These are phyloP conservation scores for Phyllostachys edulis DNA, from an alignment of 176 grass and related monocot species.

Conservation along the genomic window DNA sequence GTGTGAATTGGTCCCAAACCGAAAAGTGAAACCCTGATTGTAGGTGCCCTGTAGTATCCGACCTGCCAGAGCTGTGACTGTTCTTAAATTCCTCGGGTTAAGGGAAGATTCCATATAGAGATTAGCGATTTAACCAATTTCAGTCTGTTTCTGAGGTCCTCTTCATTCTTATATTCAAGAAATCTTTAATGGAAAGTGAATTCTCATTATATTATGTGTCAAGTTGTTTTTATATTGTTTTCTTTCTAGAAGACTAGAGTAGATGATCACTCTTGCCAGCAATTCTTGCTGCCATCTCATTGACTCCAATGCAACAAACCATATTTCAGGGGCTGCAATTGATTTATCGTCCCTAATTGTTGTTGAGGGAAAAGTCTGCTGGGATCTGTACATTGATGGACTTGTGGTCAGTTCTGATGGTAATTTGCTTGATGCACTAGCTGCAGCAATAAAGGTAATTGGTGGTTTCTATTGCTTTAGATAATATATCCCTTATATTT, in stretches of 20 bases:
- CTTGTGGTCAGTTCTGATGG: slow-evolving; percentile 95
- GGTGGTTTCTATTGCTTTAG: slow-evolving; percentile 15
- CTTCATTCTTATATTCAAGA: slow-evolving; percentile 8
- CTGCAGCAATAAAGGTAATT: slow-evolving; percentile 80
- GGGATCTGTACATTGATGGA: slow-evolving; percentile 85
- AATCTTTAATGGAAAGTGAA: neutral
- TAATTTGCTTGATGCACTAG: slow-evolving; percentile 86
- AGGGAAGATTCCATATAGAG: neutral
- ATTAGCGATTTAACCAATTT: neutral
- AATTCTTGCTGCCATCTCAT: neutral
- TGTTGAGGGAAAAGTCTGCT: slow-evolving; percentile 88
- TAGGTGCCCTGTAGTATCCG: no score
- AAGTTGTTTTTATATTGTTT: slow-evolving; percentile 13
- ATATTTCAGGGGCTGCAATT: slow-evolving; percentile 75
- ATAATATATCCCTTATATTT: slow-evolving; percentile 7
- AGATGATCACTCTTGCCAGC: neutral
- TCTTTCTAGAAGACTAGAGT: slow-evolving; percentile 1
- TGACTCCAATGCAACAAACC: slow-evolving; percentile 24
- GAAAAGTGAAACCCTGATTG: neutral
- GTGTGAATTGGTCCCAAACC: neutral
- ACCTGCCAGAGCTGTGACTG: no score
- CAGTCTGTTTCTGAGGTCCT: neutral
- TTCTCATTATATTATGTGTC: neutral
- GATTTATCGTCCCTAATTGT: slow-evolving; percentile 79
- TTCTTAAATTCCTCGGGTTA: neutral